Evolutionary conservation across 768 basidiomycete species (phyloP), one percentile per base, ranked within the genome.

Genomic region (Nevesoporus exiguus): DNA sequence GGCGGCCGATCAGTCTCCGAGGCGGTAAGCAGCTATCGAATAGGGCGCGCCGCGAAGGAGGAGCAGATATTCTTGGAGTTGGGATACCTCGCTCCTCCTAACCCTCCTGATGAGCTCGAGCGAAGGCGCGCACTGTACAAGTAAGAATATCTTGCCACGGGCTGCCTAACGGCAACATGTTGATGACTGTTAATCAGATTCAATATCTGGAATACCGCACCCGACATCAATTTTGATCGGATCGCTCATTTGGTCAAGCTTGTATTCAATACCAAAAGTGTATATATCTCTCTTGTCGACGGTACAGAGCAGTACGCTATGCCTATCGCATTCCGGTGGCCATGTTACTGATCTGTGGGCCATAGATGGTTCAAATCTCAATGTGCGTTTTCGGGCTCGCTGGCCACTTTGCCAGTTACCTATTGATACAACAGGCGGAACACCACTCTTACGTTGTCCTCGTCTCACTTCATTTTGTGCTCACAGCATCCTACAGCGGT

Each of bases 211-310:
- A 83, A 90, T 58, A 94, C 93, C 0, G 84, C 85, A 15, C 77
- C 85, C 9, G 95, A 98, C 67, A 76, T 82, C 57, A 95, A 96
- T 67, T 97, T 98, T 66, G 94, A 97, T 70, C 83, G 95, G 17
- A 95, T 97, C 59, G 90, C 86, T 15, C 93, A 96, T 68, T 80
- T 98, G 25, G 90, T 89, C 37, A 95, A 95, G 73, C 75, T 97
- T 37, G 95, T 98, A 7, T 98, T 98, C 71, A 88, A 80, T 64
- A 90, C 93, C 2, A 90, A 90, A 66, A 85, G 88, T 14, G 93
- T 95, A 2, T 69, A 84, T 22, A 89, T 98, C 21, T 83, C 87
- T 8, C 73, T 96, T 34, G 78, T 93, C n/a, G 93, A 96, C 66
- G 84, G 83, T 13, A 83, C 85, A 40, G 87, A 90, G 55, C 88